phyloP scores from a whole-genome alignment of 345 rosid genomes.

The Syzygium oleosum region DNA sequence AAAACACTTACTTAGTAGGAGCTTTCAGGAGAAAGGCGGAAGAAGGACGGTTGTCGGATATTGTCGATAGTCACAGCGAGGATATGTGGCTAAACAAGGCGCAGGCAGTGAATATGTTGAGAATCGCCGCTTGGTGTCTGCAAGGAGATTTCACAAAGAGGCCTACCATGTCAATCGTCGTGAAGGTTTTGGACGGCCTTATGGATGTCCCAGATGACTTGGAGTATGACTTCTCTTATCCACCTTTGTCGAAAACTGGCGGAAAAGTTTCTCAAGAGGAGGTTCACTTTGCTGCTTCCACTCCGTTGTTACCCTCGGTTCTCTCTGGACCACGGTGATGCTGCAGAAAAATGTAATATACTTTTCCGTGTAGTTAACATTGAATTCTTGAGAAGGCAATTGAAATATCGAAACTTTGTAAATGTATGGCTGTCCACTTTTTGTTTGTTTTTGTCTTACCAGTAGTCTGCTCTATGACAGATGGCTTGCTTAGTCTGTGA shows the following conservation, averaged over 20 bases:
- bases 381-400: background rate
- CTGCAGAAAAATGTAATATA: background rate
- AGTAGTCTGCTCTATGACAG: background rate
- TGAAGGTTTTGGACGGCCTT: constrained; percentile 13
- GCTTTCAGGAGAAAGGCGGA: constrained; percentile 5
- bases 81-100: constrained; percentile 10
- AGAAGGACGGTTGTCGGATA: constrained; percentile 3
- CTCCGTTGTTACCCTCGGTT: background rate
- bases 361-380: background rate
- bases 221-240: background rate
- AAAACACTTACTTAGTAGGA: constrained; percentile 14
- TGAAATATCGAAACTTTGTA: background rate
- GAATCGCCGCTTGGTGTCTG: constrained; percentile 27
- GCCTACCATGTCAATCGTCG: constrained; percentile 1
- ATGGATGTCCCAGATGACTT: background rate
- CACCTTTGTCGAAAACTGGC: background rate
- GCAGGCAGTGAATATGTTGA: constrained; percentile 16
- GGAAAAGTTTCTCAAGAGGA: background rate
- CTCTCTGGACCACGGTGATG: background rate
- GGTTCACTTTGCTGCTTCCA: background rate
- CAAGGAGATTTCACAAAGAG: constrained; percentile 14
- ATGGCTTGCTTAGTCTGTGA: background rate
- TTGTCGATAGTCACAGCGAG: constrained; percentile 6
- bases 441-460: background rate
- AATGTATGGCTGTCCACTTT: background rate